phyloP scores from a whole-genome alignment of 768 basidiomycete species.

The Paxillus rubicundulus region DNA sequence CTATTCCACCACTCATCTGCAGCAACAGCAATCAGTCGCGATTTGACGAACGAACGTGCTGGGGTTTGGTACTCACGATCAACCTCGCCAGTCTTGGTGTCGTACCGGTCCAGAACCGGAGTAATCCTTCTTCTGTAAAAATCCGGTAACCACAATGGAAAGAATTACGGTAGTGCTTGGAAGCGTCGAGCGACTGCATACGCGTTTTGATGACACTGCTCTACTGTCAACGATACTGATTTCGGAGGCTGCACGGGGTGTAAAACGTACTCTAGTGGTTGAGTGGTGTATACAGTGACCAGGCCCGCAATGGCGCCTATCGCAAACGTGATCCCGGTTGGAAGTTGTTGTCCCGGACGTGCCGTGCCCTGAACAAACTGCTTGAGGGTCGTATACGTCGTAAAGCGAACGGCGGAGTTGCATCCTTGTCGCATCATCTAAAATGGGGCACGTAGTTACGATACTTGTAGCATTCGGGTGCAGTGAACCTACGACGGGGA shows the following conservation, averaged over 20 bases:
- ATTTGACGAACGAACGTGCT: neutral
- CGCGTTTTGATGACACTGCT: conserved; percentile 92
- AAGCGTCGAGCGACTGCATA: conserved; percentile 91
- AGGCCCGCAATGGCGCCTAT: conserved; percentile 93
- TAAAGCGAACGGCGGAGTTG: conserved; percentile 95
- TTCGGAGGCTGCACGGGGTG: neutral
- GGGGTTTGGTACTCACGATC: conserved; percentile 52
- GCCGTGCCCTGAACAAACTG: conserved; percentile 86
- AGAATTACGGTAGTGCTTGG: conserved; percentile 83
- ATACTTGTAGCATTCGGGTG: neutral
- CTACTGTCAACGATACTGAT: neutral
- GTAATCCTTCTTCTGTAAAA: conserved; percentile 87
- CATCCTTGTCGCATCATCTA: conserved; percentile 98
- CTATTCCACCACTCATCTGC: conserved; percentile 89
- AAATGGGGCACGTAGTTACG: neutral
- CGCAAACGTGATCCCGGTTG: conserved; percentile 86
- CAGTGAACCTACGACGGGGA: conserved; percentile 74
- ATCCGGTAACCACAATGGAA: conserved; percentile 96
- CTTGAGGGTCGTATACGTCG: conserved; percentile 91
- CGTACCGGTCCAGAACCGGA: conserved; percentile 96
- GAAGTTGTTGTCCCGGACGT: conserved; percentile 80
- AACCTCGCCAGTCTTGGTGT: conserved; percentile 85
- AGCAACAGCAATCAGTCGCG: neutral
- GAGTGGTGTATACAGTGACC: conserved; percentile 90
- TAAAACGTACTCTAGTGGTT: conserved; percentile 71